Evolutionary conservation across 257 asterid species (phyloP), one percentile per base, ranked within the genome.

Genomic region (Fraxinus americana): DNA sequence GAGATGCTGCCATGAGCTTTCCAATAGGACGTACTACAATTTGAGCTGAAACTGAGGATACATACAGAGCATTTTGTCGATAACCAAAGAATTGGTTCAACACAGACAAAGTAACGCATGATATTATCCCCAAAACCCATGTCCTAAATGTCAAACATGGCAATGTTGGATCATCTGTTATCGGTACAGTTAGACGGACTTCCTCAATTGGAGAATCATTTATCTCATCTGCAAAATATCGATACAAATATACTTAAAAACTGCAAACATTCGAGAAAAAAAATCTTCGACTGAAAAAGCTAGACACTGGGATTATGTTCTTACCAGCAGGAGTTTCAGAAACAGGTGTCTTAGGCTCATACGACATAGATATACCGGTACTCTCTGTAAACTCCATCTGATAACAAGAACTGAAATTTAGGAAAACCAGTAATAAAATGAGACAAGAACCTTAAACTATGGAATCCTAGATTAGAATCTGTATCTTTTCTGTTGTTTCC

Each of bases 101-200:
- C 83, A 89, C 81, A 3, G 94, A 79, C 32, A 91, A 74, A 30
- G 82, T 16, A 25, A 86, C 92, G 75, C 96, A 91, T 16, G 91
- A 89, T 48, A 82, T 65, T 19, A 89, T 81, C 38, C 96, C 96
- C 19, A 91, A 11, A 63, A 84, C 50, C 96, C 96, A 91, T 77
- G 96, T 91, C 72, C 96, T 82, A 54, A 89, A 87, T 0, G 96
- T 91, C 77, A 91, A 67, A 45, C 94, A 89, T 27, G 94, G 94
- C 21, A 89, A 81, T 3, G 86, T 75, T n/a, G 92, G 94, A 81
- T 91, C 96, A 45, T 91, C 96, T 8, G 92, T 86, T 76, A 75
- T 89, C 12, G 96, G 85, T 1, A 91, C 96, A 0, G 91, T 91
- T 32, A 91, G 88, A n/a, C 92, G 86, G 11, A 91, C 96, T 88